phyloP scores from a whole-genome alignment of 1,139 yeast species.

The Yamadazyma sp. region DNA sequence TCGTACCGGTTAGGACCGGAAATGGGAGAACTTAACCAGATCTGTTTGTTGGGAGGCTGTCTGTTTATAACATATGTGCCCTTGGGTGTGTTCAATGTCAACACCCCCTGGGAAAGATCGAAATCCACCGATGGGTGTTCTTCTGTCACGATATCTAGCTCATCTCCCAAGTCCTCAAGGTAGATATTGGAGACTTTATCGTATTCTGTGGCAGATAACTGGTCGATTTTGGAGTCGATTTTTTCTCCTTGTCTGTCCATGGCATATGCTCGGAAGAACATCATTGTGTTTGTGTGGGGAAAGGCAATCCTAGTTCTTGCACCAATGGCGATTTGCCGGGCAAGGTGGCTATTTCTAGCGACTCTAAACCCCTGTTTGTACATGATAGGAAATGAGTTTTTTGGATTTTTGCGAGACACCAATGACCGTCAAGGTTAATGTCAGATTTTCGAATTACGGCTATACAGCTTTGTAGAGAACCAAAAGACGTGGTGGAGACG shows the following conservation, averaged over 20 bases:
- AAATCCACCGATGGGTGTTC: conserved; percentile 62
- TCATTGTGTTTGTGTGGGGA: not conserved
- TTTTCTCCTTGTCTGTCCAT: conserved; percentile 38
- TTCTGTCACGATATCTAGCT: conserved; percentile 64
- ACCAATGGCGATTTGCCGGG: not conserved
- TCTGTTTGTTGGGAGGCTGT: conserved; percentile 92
- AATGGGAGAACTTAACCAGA: conserved; percentile 88
- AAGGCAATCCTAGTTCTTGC: not conserved
- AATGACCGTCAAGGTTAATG: no score
- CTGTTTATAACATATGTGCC: conserved; percentile 89
- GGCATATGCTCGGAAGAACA: conserved; percentile 18
- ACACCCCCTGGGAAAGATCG: conserved; percentile 83
- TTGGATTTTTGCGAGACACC: not conserved
- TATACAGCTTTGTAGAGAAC: no score
- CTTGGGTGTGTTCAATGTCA: conserved; percentile 60
- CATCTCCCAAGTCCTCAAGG: conserved; percentile 61
- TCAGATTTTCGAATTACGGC: not conserved
- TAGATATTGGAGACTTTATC: conserved; percentile 60
- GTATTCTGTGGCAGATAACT: conserved; percentile 50
- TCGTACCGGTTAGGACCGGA: conserved; percentile 86
- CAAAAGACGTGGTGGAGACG: no score
- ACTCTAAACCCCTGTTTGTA: not conserved
- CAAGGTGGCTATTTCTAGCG: not conserved
- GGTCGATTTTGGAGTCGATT: conserved; percentile 50
- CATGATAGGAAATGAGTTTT: not conserved